These are phyloP conservation scores for Talinum fruticosum DNA, from an alignment of 148 eudicot species.

Conservation along the genomic window DNA sequence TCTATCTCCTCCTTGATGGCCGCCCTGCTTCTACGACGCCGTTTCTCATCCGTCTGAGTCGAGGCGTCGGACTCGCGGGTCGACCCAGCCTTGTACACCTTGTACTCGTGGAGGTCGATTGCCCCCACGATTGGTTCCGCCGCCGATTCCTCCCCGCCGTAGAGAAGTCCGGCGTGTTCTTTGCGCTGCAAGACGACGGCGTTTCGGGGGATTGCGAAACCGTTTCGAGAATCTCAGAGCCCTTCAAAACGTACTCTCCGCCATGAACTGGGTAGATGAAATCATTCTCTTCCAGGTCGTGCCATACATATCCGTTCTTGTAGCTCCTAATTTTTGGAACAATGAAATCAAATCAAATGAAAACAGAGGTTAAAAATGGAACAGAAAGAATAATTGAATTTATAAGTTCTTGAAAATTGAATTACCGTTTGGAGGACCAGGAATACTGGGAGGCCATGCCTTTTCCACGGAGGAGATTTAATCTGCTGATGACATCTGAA, in stretches of 20 bases:
- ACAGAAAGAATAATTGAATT: background rate
- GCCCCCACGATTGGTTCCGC: slow-evolving; percentile 76
- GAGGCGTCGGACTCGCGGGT: slow-evolving; percentile 64
- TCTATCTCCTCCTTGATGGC: slow-evolving; percentile 27
- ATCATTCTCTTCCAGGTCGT: slow-evolving; percentile 72
- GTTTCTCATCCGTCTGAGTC: slow-evolving; percentile 76
- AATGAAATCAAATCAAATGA: background rate
- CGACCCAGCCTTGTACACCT: slow-evolving; percentile 54
- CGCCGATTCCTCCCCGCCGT: slow-evolving; percentile 30
- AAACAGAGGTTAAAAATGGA: background rate
- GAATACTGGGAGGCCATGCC: slow-evolving; percentile 72
- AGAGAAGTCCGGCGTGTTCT: slow-evolving; percentile 25
- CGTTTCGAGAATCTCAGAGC: slow-evolving; percentile 64
- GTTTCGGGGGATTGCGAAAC: slow-evolving; percentile 36
- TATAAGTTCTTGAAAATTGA: no score
- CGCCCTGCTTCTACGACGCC: slow-evolving; percentile 44
- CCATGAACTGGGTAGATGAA: slow-evolving; percentile 81
- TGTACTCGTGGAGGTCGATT: slow-evolving; percentile 65
- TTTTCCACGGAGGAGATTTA: slow-evolving; percentile 78
- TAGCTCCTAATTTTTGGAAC: slow-evolving; percentile 54
- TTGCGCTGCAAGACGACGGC: slow-evolving; percentile 35
- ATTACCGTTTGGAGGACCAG: slow-evolving; percentile 88
- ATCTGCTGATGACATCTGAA: slow-evolving; percentile 70
- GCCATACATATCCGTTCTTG: slow-evolving; percentile 89
- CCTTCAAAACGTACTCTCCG: slow-evolving; percentile 83